A percentile compares a stretch with the other conserved stretches of the same genome.
These are phyloP conservation scores for Moesziomyces sp. DNA, from an alignment of 1,284 basidiomycete species.

Conservation along the genomic window DNA sequence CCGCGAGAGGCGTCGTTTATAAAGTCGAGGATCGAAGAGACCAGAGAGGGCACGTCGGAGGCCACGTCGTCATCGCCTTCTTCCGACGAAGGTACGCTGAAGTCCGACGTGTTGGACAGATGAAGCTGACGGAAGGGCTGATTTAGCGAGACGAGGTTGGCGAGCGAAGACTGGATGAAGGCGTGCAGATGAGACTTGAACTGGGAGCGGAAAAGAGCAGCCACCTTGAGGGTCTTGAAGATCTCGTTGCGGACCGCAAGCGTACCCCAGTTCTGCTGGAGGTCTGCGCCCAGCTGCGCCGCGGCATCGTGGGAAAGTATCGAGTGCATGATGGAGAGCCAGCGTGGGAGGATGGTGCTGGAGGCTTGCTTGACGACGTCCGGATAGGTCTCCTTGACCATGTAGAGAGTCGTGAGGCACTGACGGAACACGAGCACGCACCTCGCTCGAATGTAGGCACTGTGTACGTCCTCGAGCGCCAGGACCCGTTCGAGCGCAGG, in stretches of 20 bases:
- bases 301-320: slow-evolving; percentile 32
- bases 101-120: slow-evolving; percentile 68
- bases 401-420: slow-evolving; percentile 87
- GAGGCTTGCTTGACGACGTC: slow-evolving; percentile 84
- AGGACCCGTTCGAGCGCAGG: slow-evolving; percentile 58
- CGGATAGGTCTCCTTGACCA: slow-evolving; percentile 92
- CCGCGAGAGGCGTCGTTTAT: slow-evolving; percentile 75
- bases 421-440: slow-evolving; percentile 90
- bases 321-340: slow-evolving; percentile 70
- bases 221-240: slow-evolving; percentile 59
- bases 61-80: slow-evolving; percentile 79
- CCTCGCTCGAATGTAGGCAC: slow-evolving; percentile 73
- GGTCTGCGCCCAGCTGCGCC: slow-evolving; percentile 15
- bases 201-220: slow-evolving; percentile 53
- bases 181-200: slow-evolving; percentile 46
- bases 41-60: slow-evolving; percentile 75
- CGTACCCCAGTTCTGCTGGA: slow-evolving; percentile 42
- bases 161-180: slow-evolving; percentile 38
- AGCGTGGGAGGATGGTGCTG: slow-evolving; percentile 82
- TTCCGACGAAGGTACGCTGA: slow-evolving; percentile 74
- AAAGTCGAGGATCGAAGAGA: slow-evolving; percentile 84
- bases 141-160: slow-evolving; percentile 40
- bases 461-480: slow-evolving; percentile 32
- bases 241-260: slow-evolving; percentile 56
- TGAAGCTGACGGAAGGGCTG: slow-evolving; percentile 47